These are phyloP conservation scores for Aspergillus quadrilineatus DNA, from an alignment of 2,329 filamentous ascomycete species.

Conservation along the genomic window DNA sequence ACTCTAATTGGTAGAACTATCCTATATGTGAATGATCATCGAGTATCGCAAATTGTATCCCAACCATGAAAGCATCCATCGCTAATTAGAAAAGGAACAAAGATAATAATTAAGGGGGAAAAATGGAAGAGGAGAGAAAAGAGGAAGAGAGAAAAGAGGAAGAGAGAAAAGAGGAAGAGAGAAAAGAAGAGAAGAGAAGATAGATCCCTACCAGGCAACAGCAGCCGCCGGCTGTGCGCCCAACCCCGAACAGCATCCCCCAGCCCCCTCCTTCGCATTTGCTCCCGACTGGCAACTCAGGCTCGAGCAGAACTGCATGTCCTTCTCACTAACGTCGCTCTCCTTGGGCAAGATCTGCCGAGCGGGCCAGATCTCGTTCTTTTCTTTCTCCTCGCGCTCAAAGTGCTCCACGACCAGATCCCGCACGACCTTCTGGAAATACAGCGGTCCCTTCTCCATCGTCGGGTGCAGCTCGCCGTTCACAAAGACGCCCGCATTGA, in stretches of 20 bases:
- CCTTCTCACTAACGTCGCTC: conserved; percentile 28
- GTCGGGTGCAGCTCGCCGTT: conserved; percentile 61
- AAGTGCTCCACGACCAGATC: conserved; percentile 50
- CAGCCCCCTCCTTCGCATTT: not conserved
- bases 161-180: too few relatives aligned
- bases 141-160: too few relatives aligned
- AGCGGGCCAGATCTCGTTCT: conserved; percentile 56
- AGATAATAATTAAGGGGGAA: too few relatives aligned
- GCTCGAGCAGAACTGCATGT: conserved; percentile 33
- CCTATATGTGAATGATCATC: not conserved
- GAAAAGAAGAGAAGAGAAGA: not conserved
- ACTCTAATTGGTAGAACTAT: not conserved
- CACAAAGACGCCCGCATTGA: conserved; percentile 59
- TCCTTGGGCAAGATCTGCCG: conserved; percentile 31
- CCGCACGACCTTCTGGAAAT: conserved; percentile 55
- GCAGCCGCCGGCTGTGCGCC: not conserved
- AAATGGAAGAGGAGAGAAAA: too few relatives aligned
- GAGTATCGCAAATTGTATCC: too few relatives aligned
- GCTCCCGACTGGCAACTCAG: conserved; percentile 13
- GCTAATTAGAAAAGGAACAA: too few relatives aligned
- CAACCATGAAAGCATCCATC: too few relatives aligned
- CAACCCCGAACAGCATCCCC: not conserved
- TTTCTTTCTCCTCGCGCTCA: conserved; percentile 46
- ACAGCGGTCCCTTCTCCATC: conserved; percentile 57
- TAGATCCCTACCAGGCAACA: conserved; percentile 9